Conservation (phyloP, 176 grass and related monocot species). For the Microstegium vimineum region DNA sequence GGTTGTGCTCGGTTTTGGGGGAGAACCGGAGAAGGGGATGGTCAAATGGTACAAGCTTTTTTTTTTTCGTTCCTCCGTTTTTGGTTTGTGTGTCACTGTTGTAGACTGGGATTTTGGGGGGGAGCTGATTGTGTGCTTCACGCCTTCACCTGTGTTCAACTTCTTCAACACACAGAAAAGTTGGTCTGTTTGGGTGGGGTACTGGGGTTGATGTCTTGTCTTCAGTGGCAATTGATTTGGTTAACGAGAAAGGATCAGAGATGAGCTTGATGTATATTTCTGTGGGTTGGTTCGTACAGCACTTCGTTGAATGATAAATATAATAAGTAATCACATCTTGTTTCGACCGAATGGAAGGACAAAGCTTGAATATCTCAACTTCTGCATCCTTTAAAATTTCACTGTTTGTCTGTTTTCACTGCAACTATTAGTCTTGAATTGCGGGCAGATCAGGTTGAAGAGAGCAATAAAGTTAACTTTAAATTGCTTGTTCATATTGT, state of each 20-base stretch:
- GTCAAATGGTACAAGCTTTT: too few species aligned
- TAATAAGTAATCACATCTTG: background rate
- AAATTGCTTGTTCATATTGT: background rate
- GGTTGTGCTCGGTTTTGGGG: background rate
- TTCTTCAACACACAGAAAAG: background rate
- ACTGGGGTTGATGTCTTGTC: too few species aligned
- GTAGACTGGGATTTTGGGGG: background rate
- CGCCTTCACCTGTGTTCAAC: background rate
- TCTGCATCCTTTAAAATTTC: background rate
- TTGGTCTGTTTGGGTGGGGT: background rate
- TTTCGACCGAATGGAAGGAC: background rate
- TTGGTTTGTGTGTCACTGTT: background rate
- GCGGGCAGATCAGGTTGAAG: background rate
- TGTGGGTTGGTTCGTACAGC: background rate
- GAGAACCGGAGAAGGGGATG: background rate
- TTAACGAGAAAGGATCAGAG: background rate
- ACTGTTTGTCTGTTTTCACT: background rate
- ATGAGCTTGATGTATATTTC: constrained; percentile 6
- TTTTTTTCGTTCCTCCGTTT: background rate
- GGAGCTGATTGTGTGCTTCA: background rate
- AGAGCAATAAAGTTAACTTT: background rate
- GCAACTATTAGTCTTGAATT: background rate
- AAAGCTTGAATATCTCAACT: background rate
- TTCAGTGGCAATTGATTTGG: background rate
- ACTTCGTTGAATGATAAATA: background rate